These are phyloP conservation scores for Monosporozyma aquatica DNA, from an alignment of 805 yeast genomes.

Conservation along the genomic window DNA sequence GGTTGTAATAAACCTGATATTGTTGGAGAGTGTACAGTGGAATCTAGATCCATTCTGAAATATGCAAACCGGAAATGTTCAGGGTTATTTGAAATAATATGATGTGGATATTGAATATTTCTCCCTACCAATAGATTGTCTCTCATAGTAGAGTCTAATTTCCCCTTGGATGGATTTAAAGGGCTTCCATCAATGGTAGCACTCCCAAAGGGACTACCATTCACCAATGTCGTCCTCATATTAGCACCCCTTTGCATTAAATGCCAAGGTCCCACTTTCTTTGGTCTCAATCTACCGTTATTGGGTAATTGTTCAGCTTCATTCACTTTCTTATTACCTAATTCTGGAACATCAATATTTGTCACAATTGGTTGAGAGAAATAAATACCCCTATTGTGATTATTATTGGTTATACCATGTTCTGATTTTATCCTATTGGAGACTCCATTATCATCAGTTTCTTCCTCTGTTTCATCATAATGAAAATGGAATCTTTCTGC, in stretches of 20 bases:
- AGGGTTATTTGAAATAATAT: conserved; percentile 37
- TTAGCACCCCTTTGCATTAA: conserved; percentile 20
- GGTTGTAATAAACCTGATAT: conserved; percentile 71
- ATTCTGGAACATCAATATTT: conserved; percentile 35
- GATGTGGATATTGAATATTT: conserved; percentile 36
- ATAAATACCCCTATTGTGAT: conserved; percentile 26
- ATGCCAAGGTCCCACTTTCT: conserved; percentile 69
- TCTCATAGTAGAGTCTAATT: conserved; percentile 8
- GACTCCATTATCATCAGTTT: conserved; percentile 8
- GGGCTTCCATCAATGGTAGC: background rate
- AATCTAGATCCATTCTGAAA: conserved; percentile 78
- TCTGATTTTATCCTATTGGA: background rate
- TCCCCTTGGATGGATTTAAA: background rate
- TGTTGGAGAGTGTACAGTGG: conserved; percentile 85
- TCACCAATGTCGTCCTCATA: conserved; percentile 2
- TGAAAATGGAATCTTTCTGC: conserved; percentile 32
- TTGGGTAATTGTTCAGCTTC: conserved; percentile 43
- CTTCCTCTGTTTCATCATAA: conserved; percentile 29
- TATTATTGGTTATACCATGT: background rate
- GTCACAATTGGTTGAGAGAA: conserved; percentile 37
- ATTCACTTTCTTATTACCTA: conserved; percentile 39
- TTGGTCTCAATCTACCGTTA: conserved; percentile 65
- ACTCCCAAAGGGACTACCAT: conserved; percentile 2
- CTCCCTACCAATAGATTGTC: conserved; percentile 26
- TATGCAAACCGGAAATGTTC: conserved; percentile 76